Base-by-base conservation (phyloP, 2,329 filamentous ascomycete species). In the Phaeosphaeria sp. region DNA sequence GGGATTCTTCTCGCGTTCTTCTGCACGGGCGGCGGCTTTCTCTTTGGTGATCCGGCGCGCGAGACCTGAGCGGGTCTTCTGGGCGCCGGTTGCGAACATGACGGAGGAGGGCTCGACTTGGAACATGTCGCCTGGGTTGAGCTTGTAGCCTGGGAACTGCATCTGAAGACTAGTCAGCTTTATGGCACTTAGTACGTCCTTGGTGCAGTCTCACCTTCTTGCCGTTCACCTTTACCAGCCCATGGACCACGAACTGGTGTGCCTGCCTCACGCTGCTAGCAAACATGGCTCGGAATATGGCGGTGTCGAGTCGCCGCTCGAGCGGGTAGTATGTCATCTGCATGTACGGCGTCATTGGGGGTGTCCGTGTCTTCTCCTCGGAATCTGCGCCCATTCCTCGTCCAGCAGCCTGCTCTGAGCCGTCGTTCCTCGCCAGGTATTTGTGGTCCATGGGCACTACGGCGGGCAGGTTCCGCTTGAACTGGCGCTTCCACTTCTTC, bases 121-220 rank as follows among this genome's bases (percentile, higher is more conserved):
- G 84, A 99, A 99, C 88, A 99, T 92, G 77, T 99, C 95, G 67
- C 95, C 95, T 2, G 95, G 96, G 78, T 99, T 99, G 40, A 99
- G 86, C 64, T 93, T 88, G 78, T 99, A 99, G 54, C 92, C 91
- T 8, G 95, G 93, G 74, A 95, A 91, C 63, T 86, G 84, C 91
- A 98, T 97, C 94, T 97, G 33, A 17, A 20, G 48, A 22, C 3
- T 8, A 8, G 51, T 63, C 20, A 61, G 59, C 51, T 52, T 18
- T 9, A 6, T 25, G 21, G 21, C 13, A 39, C 6, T 6, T 13
- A 13, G 15, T 13, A 13, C 3, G 15, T 36, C 6, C 5, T 6
- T 15, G 36, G 13, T 15, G 13, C 21, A 18, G 11, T 55, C 57
- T 43, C 78, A 96, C 93, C 87, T 93, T 93, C 80, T 96, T 93